Percentiles rank a stretch among this genome's conserved stretches.
phyloP scores from a whole-genome alignment of 2,329 filamentous ascomycete species.

The Dothideomycetidae sp. region DNA sequence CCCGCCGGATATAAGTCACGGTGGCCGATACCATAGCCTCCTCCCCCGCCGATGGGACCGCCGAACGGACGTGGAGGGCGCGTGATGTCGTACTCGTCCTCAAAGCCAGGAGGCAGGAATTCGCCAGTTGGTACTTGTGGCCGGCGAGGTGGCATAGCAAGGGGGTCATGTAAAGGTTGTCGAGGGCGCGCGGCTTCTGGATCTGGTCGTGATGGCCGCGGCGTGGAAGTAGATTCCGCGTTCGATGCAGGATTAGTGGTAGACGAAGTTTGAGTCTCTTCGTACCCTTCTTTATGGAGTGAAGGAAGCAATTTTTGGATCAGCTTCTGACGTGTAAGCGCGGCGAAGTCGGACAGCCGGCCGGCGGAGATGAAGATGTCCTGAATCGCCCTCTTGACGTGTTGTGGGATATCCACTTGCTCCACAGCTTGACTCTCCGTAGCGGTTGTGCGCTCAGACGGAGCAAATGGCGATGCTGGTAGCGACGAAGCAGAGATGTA shows the following conservation, averaged over 20 bases:
- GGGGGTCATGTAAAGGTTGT: constrained; percentile 45
- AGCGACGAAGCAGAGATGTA: constrained; percentile 52
- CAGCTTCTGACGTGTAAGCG: constrained; percentile 60
- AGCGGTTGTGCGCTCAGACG: constrained; percentile 26
- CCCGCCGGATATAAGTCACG: constrained; percentile 79
- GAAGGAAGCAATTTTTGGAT: constrained; percentile 69
- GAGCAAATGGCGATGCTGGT: constrained; percentile 30
- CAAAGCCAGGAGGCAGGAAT: constrained; percentile 78
- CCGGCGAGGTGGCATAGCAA: constrained; percentile 44
- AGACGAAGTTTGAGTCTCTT: constrained; percentile 35
- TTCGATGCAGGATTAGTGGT: constrained; percentile 12
- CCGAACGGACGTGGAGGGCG: constrained; percentile 43
- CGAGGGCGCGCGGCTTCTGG: constrained; percentile 49
- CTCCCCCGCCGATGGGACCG: constrained; percentile 21
- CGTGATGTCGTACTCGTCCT: constrained; percentile 80
- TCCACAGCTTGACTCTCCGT: constrained; percentile 14
- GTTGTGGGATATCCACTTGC: constrained; percentile 2
- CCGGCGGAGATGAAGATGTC: constrained; percentile 60
- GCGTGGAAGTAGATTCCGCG: constrained; percentile 7
- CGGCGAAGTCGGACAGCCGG: constrained; percentile 53
- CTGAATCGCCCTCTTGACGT: constrained; percentile 23
- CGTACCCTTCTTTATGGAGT: constrained; percentile 64
- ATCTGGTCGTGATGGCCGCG: constrained; percentile 24
- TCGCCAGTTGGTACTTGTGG: constrained; percentile 52
- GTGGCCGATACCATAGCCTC: constrained; percentile 53